Conservation (phyloP, 2,329 filamentous ascomycete species). For the Paecilomyces fulvus region DNA sequence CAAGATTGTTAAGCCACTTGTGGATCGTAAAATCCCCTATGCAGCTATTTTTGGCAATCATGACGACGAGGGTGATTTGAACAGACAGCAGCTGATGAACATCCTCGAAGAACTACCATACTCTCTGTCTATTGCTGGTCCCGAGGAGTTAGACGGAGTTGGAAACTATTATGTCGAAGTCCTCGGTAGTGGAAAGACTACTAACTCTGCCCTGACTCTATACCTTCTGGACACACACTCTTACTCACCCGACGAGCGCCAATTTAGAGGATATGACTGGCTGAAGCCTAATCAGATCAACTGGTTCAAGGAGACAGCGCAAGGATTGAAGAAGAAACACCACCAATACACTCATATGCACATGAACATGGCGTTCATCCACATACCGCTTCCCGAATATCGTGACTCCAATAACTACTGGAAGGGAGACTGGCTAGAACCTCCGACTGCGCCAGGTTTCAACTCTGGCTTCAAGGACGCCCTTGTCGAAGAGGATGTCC, state of each 20-base stretch:
- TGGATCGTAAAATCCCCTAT: slow-evolving; percentile 82
- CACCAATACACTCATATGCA: slow-evolving; percentile 82
- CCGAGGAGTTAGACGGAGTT: slow-evolving; percentile 75
- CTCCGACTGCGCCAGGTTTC: slow-evolving; percentile 76
- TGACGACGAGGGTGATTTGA: slow-evolving; percentile 80
- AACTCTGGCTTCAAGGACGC: slow-evolving; percentile 93
- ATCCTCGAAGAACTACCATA: slow-evolving; percentile 81
- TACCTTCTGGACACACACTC: slow-evolving; percentile 91
- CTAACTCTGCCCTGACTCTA: slow-evolving; percentile 86
- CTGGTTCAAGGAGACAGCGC: slow-evolving; percentile 80
- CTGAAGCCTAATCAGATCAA: slow-evolving; percentile 87
- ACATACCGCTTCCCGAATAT: slow-evolving; percentile 93
- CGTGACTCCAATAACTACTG: slow-evolving; percentile 49
- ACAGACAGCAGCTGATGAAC: slow-evolving; percentile 70
- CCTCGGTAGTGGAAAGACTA: slow-evolving; percentile 65
- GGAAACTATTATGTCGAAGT: slow-evolving; percentile 95
- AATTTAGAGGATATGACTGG: slow-evolving; percentile 95
- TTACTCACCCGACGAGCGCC: slow-evolving; percentile 80
- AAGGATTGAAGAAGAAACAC: slow-evolving; percentile 66
- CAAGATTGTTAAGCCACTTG: slow-evolving; percentile 79
- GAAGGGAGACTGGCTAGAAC: slow-evolving; percentile 70
- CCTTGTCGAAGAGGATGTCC: slow-evolving; percentile 72
- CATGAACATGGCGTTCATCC: slow-evolving; percentile 94
- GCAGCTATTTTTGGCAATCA: slow-evolving; percentile 96
- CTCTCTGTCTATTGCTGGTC: slow-evolving; percentile 77